Evolutionary conservation across 345 rosid genomes (phyloP), one percentile per base, ranked within the genome.

Genomic region (Citrus medica): DNA sequence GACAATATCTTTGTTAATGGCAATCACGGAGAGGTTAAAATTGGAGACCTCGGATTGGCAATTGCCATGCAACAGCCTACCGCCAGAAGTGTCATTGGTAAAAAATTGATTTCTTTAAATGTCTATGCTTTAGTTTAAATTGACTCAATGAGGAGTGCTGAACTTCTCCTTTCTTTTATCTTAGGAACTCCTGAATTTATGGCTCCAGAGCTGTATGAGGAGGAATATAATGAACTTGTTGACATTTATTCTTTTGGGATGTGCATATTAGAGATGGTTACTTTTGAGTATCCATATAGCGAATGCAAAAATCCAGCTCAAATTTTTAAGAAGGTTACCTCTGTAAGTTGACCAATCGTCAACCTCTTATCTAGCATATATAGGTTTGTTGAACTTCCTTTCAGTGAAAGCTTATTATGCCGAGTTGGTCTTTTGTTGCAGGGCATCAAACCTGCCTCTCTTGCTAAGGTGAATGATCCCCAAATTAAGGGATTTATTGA

Each of bases 151-250:
- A 68, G 35, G 33, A 53, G 56, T 69, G 19, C 38, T 35, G 60
- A 68, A 10, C 12, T 55, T 63, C 21, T n/a, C 19, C 60, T n/a
- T 56, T 81, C 37, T 71, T 32, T 37, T 62, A 38, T 67, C 37
- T 33, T 72, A 85, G 87, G 95, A 69, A 91, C 95, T 75, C 95
- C 95, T 22, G 93, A 91, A 76, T 91, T 89, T 77, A 91, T 91
- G 95, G 93, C 93, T 61, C 93, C 92, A 0, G 95, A 88, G 86
- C 90, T 91, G 55, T 91, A 91, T 67, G 93, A 91, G 67, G 95
- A 91, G 86, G 93, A 88, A 79, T 91, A 90, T 74, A 90, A 88
- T 74, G 93, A 91, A 73, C 95, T 91, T 19, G 89, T 88, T 3
- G 93, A 91, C 74, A 78, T 90, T 17, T 91, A 91, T 73, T 86